Conservation (phyloP, 163 green algal species). For the Coccomyxa subellipsoidea region DNA sequence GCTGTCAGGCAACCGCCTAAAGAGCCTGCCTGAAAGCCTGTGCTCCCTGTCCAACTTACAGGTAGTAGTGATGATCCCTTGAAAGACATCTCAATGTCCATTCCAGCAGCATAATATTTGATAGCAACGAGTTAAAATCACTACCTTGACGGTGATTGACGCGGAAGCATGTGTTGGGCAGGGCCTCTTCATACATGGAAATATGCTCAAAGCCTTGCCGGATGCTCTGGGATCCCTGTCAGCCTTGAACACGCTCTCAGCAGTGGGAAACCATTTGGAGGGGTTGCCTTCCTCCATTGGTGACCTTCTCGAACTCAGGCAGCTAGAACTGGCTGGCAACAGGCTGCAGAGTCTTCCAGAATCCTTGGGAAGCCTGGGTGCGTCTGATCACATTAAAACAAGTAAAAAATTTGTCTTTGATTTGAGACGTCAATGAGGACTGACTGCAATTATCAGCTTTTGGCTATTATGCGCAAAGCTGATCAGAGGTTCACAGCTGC, state of each 20-base stretch:
- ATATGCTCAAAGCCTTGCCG: conserved; percentile 39
- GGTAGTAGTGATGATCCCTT: too few species aligned
- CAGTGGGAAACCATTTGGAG: conserved; percentile 37
- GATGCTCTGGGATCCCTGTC: conserved; percentile 27
- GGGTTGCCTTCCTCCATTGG: conserved; percentile 19
- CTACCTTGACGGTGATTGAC: not conserved
- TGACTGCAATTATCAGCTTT: too few species aligned
- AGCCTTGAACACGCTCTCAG: conserved; percentile 30
- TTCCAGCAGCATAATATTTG: too few species aligned
- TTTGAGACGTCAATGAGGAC: too few species aligned
- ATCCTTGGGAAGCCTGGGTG: conserved; percentile 25
- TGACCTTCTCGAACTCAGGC: conserved; percentile 4
- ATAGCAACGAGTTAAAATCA: too few species aligned
- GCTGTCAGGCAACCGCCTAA: conserved; percentile 58
- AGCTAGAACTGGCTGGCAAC: conserved; percentile 45
- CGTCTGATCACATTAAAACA: not conserved
- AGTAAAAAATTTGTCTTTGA: too few species aligned
- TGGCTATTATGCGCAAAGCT: too few species aligned
- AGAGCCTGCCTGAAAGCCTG: conserved; percentile 33
- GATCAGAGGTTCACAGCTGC: not conserved
- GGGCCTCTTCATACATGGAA: conserved; percentile 39
- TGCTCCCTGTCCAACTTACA: conserved; percentile 30
- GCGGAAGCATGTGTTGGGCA: not conserved
- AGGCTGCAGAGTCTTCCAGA: conserved; percentile 34
- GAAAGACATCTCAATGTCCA: too few species aligned